These are phyloP conservation scores for Ciborinia camelliae DNA, from an alignment of 2,329 filamentous ascomycete species.

Conservation along the genomic window DNA sequence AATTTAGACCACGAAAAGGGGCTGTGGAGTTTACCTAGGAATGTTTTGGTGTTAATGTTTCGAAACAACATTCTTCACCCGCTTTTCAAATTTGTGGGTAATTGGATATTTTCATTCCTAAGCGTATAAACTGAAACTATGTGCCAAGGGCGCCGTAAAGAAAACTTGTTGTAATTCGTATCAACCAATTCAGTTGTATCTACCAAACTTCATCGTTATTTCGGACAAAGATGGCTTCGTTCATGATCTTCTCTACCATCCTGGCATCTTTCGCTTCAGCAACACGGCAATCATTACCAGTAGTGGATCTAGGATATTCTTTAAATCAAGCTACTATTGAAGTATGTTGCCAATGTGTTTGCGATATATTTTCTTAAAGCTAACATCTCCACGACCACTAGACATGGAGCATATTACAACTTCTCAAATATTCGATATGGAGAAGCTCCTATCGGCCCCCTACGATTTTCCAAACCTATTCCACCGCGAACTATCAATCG, in stretches of 20 bases:
- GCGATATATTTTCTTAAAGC: conserved; percentile 22
- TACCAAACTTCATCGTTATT: neutral
- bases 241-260: neutral
- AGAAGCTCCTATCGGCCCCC: conserved; percentile 41
- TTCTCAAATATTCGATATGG: conserved; percentile 46
- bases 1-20: too few species aligned
- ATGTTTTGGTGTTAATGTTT: neutral
- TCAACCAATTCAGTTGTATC: neutral
- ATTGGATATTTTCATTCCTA: neutral
- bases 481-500: conserved; percentile 33
- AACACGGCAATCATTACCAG: conserved; percentile 21
- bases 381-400: neutral
- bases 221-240: neutral
- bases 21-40: too few species aligned
- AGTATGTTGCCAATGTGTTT: neutral
- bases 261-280: neutral
- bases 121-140: neutral
- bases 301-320: conserved; percentile 35
- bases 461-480: conserved; percentile 44
- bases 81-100: neutral
- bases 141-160: neutral
- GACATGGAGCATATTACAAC: conserved; percentile 37
- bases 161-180: too few species aligned
- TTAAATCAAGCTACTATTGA: conserved; percentile 34
- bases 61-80: neutral